Conservation (phyloP, 176 grass and related monocot genomes). For the Triticum turgidum region DNA sequence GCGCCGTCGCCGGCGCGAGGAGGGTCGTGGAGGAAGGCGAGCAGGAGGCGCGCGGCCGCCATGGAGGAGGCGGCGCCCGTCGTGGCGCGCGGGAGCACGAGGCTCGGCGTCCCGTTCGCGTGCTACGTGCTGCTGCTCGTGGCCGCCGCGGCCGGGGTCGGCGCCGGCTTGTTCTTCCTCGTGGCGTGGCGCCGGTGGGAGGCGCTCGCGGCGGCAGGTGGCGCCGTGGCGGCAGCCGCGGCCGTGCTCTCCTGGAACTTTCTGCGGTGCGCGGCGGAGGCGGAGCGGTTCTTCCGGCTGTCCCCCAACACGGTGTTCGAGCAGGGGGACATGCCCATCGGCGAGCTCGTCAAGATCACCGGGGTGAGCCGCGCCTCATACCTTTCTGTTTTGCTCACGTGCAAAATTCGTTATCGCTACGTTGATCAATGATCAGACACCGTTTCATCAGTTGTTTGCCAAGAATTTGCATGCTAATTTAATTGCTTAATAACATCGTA, state of each 20-base stretch:
- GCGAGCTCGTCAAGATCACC: conserved; percentile 86
- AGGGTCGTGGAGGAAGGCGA: conserved; percentile 36
- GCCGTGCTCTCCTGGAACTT: conserved; percentile 56
- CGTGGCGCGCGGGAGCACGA: conserved; percentile 12
- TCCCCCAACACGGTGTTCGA: conserved; percentile 63
- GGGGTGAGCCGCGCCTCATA: conserved; percentile 45
- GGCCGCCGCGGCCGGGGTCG: conserved; percentile 47
- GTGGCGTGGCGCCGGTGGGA: conserved; percentile 41
- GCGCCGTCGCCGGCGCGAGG: conserved; percentile 12
- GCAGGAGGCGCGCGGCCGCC: conserved; percentile 13
- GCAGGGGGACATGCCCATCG: conserved; percentile 60
- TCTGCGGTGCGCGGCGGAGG: conserved; percentile 36
- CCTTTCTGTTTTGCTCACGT: too few relatives aligned
- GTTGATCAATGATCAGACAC: neutral
- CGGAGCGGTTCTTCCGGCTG: conserved; percentile 64
- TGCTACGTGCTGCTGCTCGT: conserved; percentile 62
- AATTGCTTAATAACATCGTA: neutral
- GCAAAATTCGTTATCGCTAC: neutral
- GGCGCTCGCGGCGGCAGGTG: conserved; percentile 49
- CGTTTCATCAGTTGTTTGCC: neutral
- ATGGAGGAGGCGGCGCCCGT: neutral
- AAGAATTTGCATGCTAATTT: neutral
- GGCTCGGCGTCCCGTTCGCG: conserved; percentile 52
- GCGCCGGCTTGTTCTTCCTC: conserved; percentile 55
- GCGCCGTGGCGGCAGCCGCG: conserved; percentile 19